Percentiles rank a stretch among this genome's conserved stretches.
phyloP scores from a whole-genome alignment of 768 basidiomycete species.

The Trametes punicea region DNA sequence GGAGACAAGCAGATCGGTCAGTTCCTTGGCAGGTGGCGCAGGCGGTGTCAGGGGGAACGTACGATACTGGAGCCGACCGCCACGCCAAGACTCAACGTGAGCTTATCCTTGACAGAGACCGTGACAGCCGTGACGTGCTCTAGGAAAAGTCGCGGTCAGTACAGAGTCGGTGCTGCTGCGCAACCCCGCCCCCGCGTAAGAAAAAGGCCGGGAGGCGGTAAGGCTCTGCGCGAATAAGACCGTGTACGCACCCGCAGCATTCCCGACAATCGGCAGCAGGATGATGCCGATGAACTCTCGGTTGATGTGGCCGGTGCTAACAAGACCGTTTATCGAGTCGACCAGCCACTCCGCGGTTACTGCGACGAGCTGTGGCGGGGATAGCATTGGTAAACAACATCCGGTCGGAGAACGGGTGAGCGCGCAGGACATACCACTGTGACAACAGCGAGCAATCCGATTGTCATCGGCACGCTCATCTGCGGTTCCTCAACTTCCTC shows the following conservation, averaged over 20 bases:
- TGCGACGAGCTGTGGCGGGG: constrained; percentile 38
- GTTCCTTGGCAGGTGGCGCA: neutral
- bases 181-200: neutral
- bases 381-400: neutral
- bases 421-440: constrained; percentile 35
- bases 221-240: neutral
- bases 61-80: constrained; percentile 87
- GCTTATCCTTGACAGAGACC: constrained; percentile 86
- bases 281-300: constrained; percentile 86
- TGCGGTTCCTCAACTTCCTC: constrained; percentile 35
- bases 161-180: neutral
- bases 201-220: neutral
- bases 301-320: constrained; percentile 50
- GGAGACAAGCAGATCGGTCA: neutral
- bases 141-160: constrained; percentile 23
- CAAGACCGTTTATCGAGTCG: constrained; percentile 76
- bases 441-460: constrained; percentile 34
- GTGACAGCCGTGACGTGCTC: constrained; percentile 92
- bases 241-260: constrained; percentile 59
- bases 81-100: constrained; percentile 83
- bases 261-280: constrained; percentile 88
- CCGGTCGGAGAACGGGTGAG: neutral
- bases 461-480: constrained; percentile 34
- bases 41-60: constrained; percentile 28
- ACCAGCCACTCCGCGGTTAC: constrained; percentile 67